A percentile compares a stretch with the other conserved stretches of the same genome.
Evolutionary conservation across 768 basidiomycete genomes (phyloP).

Genomic region (Suillus weaverae): DNA sequence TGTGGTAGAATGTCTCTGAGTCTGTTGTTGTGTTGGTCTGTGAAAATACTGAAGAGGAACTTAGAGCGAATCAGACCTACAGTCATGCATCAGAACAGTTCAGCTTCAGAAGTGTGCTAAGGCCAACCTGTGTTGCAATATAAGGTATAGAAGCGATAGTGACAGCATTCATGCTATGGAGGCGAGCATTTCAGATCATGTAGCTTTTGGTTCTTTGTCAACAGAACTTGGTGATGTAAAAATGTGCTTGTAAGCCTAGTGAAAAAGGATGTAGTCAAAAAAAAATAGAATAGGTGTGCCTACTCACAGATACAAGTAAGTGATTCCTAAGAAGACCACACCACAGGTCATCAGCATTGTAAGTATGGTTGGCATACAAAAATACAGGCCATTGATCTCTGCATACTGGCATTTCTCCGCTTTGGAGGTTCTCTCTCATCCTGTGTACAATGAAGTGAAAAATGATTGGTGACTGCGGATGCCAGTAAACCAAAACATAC

Average conservation of each 20-base stretch:
- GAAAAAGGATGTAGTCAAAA: background rate
- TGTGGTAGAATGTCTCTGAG: conserved; percentile 25
- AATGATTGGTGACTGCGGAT: background rate
- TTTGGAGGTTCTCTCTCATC: background rate
- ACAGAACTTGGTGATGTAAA: conserved; percentile 33
- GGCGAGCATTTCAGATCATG: conserved; percentile 12
- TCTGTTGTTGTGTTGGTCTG: conserved; percentile 21
- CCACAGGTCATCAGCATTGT: conserved; percentile 27
- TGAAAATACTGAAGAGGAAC: conserved; percentile 18
- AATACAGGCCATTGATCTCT: conserved; percentile 32
- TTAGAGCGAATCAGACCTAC: conserved; percentile 19
- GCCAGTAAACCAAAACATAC: conserved; percentile 6
- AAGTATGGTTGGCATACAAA: conserved; percentile 19
- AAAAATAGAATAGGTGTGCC: no score
- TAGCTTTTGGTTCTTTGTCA: conserved; percentile 26
- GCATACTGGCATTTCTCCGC: conserved; percentile 15
- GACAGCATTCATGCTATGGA: no score
- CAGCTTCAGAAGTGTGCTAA: background rate
- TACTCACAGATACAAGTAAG: conserved; percentile 21
- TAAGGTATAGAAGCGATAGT: no score
- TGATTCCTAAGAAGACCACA: conserved; percentile 23
- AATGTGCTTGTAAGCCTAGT: conserved; percentile 28
- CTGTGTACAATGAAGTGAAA: background rate
- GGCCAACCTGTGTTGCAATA: conserved; percentile 20
- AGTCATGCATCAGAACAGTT: background rate